Conservation (phyloP, 495 filamentous ascomycete genomes). For the Bacidia gigantensis region DNA sequence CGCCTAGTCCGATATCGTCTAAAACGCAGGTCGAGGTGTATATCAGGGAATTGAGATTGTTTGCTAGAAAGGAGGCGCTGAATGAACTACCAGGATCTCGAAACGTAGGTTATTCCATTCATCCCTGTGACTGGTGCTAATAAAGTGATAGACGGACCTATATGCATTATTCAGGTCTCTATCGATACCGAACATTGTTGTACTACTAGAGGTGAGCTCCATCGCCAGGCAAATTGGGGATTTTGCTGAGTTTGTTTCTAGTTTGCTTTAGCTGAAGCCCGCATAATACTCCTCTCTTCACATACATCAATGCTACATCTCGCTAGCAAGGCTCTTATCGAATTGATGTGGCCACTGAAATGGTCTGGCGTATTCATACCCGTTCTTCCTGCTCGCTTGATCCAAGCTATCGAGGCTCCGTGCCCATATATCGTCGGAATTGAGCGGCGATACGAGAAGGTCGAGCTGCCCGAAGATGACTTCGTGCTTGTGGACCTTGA, state of each 20-base stretch:
- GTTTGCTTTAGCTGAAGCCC: conserved; percentile 82
- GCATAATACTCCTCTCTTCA: conserved; percentile 90
- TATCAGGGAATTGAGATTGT: conserved; percentile 78
- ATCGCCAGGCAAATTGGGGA: neutral
- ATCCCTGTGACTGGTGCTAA: conserved; percentile 15
- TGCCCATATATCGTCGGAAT: conserved; percentile 96
- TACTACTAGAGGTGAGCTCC: conserved; percentile 57
- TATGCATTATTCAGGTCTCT: conserved; percentile 85
- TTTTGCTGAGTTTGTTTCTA: conserved; percentile 14
- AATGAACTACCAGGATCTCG: conserved; percentile 92
- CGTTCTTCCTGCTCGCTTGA: conserved; percentile 70
- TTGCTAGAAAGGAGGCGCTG: conserved; percentile 79
- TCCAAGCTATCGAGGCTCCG: conserved; percentile 84
- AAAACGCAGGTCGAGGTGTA: conserved; percentile 91
- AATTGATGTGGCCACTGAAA: conserved; percentile 75
- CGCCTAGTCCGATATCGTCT: conserved; percentile 77
- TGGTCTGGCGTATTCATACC: conserved; percentile 93
- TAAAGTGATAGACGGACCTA: conserved; percentile 51
- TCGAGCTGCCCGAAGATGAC: conserved; percentile 90
- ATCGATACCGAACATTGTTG: conserved; percentile 79
- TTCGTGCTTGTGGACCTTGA: conserved; percentile 92
- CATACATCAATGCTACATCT: conserved; percentile 95
- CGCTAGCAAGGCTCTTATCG: conserved; percentile 67
- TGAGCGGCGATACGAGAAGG: conserved; percentile 81
- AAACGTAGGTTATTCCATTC: conserved; percentile 33